Evolutionary conservation across 345 rosid genomes (phyloP).

Genomic region (Abelmoschus esculentus): DNA sequence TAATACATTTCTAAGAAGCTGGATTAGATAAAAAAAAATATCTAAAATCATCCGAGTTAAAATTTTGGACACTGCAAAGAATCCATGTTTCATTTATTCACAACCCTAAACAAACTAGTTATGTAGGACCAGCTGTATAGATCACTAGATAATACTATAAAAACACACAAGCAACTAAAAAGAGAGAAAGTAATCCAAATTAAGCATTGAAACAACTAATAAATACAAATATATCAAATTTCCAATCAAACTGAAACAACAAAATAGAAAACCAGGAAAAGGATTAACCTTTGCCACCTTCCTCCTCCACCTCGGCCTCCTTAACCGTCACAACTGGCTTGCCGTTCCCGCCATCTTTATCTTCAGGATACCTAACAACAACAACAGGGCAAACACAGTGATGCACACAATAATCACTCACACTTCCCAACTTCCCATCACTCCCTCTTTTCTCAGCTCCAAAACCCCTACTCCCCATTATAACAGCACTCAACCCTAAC

Average conservation of each 20-base stretch:
- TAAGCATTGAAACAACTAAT: not conserved
- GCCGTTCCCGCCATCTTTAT: conserved; percentile 34
- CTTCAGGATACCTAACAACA: conserved; percentile 76
- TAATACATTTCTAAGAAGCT: too few relatives aligned
- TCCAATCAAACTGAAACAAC: not conserved
- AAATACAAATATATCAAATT: not conserved
- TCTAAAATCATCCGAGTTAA: not conserved
- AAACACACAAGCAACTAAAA: not conserved
- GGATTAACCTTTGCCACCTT: conserved; percentile 34
- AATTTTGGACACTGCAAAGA: not conserved
- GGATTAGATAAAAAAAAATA: too few relatives aligned
- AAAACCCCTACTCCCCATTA: conserved; percentile 25
- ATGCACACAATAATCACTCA: conserved; percentile 21
- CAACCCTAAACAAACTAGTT: not conserved
- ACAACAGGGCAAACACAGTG: conserved; percentile 89
- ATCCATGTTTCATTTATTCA: not conserved
- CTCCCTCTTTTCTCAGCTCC: conserved; percentile 82
- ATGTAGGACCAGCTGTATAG: not conserved
- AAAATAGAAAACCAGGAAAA: not conserved
- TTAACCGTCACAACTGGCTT: conserved; percentile 37
- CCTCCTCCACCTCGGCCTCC: conserved; percentile 16
- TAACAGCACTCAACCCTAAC: conserved; percentile 63
- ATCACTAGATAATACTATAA: not conserved
- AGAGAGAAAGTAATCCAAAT: not conserved
- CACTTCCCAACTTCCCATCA: conserved; percentile 14